Percentiles rank a stretch among this genome's conserved stretches.
Evolutionary conservation across 2,329 filamentous ascomycete species (phyloP).

Genomic region (Aspergillus neoniger): DNA sequence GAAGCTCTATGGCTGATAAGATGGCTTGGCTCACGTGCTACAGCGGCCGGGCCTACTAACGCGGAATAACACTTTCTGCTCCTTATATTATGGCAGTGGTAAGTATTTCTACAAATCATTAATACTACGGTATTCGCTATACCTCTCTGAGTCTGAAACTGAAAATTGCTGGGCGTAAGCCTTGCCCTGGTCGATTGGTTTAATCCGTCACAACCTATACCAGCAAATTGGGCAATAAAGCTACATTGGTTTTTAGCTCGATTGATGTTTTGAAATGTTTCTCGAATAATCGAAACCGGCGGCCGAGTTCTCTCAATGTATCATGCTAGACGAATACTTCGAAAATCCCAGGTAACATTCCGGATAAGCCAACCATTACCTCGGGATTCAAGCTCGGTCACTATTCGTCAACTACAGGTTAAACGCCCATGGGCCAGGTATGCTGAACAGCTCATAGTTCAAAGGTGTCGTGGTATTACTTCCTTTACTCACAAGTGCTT

Average conservation of each 20-base stretch:
- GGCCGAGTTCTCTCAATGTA: conserved; percentile 35
- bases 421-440: conserved; percentile 40
- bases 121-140: not conserved
- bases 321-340: conserved; percentile 32
- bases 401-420: conserved; percentile 36
- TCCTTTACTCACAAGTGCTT: not conserved
- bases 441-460: not conserved
- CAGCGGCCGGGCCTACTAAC: not conserved
- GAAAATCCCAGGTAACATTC: conserved; percentile 27
- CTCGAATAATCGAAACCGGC: not conserved
- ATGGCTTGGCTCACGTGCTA: not conserved
- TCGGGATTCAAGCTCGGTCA: conserved; percentile 21
- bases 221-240: not conserved
- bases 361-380: conserved; percentile 24
- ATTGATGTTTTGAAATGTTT: not conserved
- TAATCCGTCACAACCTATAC: not conserved
- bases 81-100: not conserved
- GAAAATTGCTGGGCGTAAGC: not conserved
- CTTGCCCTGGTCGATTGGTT: too few relatives aligned
- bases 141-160: not conserved
- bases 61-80: not conserved
- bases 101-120: not conserved
- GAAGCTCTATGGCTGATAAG: not conserved
- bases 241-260: not conserved
- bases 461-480: conserved; percentile 1